Conservation (phyloP, 2,329 filamentous ascomycete genomes). For the Lomentospora prolificans region DNA sequence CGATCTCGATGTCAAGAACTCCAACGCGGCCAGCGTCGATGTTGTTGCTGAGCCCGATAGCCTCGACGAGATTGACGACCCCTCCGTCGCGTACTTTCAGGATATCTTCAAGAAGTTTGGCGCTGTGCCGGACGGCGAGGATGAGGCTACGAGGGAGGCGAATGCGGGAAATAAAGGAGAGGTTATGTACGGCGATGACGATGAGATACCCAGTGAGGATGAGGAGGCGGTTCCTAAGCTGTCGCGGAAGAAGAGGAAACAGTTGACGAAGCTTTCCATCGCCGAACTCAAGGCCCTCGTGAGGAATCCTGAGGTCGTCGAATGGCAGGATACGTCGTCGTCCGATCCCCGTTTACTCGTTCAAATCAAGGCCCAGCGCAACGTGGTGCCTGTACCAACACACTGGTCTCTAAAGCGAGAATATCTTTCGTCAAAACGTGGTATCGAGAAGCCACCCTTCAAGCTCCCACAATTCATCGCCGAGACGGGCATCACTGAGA, state of each 20-base stretch:
- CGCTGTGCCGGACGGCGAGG: conserved; percentile 52
- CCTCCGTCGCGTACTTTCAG: conserved; percentile 75
- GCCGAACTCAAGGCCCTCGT: conserved; percentile 92
- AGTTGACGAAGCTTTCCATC: conserved; percentile 83
- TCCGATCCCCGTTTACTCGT: conserved; percentile 82
- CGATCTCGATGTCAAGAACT: conserved; percentile 17
- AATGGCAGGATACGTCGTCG: conserved; percentile 94
- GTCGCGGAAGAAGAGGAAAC: conserved; percentile 92
- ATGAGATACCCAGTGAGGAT: conserved; percentile 78
- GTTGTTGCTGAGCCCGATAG: conserved; percentile 20
- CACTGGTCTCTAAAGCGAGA: conserved; percentile 97
- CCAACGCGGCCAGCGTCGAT: conserved; percentile 21
- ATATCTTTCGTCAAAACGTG: conserved; percentile 92
- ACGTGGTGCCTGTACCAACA: conserved; percentile 85
- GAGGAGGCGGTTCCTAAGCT: conserved; percentile 63
- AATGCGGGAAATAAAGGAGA: conserved; percentile 70
- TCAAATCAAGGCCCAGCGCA: conserved; percentile 89
- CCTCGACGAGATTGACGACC: conserved; percentile 47
- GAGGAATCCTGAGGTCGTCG: conserved; percentile 83
- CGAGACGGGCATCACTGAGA: conserved; percentile 94
- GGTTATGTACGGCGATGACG: conserved; percentile 72
- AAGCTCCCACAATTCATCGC: conserved; percentile 91
- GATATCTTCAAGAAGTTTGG: conserved; percentile 75
- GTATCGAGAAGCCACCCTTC: conserved; percentile 92
- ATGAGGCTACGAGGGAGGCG: conserved; percentile 53